phyloP scores from a whole-genome alignment of 495 filamentous ascomycete species.

The Podospora bellae-mahoneyi region DNA sequence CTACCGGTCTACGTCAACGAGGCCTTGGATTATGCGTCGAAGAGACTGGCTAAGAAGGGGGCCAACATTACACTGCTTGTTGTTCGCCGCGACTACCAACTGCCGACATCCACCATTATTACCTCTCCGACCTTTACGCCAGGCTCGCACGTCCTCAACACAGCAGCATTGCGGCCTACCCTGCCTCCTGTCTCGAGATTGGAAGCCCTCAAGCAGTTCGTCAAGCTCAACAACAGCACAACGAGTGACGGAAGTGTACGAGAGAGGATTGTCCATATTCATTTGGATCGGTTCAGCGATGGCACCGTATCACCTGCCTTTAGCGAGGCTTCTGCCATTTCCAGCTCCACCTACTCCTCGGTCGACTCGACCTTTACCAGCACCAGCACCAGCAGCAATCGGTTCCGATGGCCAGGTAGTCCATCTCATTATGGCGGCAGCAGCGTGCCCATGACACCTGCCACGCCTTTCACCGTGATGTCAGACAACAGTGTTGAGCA shows the following conservation, averaged over 20 bases:
- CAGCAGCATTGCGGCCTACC: constrained; percentile 28
- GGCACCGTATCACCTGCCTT: constrained; percentile 31
- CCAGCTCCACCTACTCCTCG: constrained; percentile 20
- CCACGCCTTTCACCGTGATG: constrained; percentile 40
- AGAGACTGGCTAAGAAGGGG: constrained; percentile 45
- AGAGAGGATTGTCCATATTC: constrained; percentile 29
- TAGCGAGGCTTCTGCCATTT: constrained; percentile 27
- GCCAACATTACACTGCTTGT: constrained; percentile 49
- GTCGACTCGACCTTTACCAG: constrained; percentile 15
- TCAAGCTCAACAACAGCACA: constrained; percentile 36
- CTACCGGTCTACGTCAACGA: constrained; percentile 42
- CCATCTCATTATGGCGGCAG: constrained; percentile 15
- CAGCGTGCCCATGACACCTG: constrained; percentile 44
- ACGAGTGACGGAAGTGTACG: constrained; percentile 21
- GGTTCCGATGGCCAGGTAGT: constrained; percentile 25
- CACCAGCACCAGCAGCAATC: constrained; percentile 21
- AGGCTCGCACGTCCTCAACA: constrained; percentile 24
- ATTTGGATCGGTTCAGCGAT: constrained; percentile 27
- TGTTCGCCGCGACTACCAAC: constrained; percentile 48
- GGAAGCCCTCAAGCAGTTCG: constrained; percentile 39
- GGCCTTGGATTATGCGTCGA: constrained; percentile 52
- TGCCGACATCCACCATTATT: constrained; percentile 37
- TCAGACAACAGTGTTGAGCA: constrained; percentile 26
- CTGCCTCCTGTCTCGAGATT: constrained; percentile 34
- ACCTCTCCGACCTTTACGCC: constrained; percentile 25